phyloP scores from a whole-genome alignment of 1,284 basidiomycete genomes.

The Ustilago shanxiensis region DNA sequence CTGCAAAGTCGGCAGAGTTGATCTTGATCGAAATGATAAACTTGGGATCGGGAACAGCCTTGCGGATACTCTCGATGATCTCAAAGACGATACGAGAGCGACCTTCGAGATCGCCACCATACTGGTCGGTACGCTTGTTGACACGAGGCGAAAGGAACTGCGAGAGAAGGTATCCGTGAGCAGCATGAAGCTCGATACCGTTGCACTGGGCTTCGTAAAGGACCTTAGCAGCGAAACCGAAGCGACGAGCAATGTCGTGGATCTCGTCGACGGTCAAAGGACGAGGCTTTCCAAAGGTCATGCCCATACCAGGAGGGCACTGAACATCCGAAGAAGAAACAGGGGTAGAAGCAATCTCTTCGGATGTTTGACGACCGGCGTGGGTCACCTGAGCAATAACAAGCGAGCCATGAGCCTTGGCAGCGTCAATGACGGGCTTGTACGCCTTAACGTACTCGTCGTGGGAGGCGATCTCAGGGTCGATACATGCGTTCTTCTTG shows the following conservation, averaged over 20 bases:
- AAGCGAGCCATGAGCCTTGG: constrained; percentile 71
- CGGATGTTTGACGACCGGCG: constrained; percentile 70
- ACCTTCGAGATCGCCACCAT: constrained; percentile 71
- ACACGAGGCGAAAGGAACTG: constrained; percentile 84
- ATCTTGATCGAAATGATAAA: constrained; percentile 86
- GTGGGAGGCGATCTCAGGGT: constrained; percentile 53
- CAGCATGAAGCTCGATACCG: constrained; percentile 87
- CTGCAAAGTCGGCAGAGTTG: constrained; percentile 86
- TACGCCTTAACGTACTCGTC: constrained; percentile 52
- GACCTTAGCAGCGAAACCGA: constrained; percentile 79
- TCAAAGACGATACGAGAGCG: constrained; percentile 76
- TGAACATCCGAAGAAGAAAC: constrained; percentile 62
- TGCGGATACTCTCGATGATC: constrained; percentile 78
- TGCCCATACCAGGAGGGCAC: constrained; percentile 60
- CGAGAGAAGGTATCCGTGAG: constrained; percentile 87
- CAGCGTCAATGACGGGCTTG: constrained; percentile 67
- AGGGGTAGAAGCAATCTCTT: constrained; percentile 48
- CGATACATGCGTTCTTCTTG: constrained; percentile 55
- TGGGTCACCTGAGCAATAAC: constrained; percentile 72
- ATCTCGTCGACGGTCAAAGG: constrained; percentile 78
- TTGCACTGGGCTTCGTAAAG: constrained; percentile 84
- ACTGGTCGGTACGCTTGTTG: constrained; percentile 79
- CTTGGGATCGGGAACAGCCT: constrained; percentile 73
- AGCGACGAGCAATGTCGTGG: constrained; percentile 76
- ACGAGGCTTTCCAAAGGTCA: constrained; percentile 63